phyloP scores from a whole-genome alignment of 2,329 filamentous ascomycete species.

The Exophiala spinifera region DNA sequence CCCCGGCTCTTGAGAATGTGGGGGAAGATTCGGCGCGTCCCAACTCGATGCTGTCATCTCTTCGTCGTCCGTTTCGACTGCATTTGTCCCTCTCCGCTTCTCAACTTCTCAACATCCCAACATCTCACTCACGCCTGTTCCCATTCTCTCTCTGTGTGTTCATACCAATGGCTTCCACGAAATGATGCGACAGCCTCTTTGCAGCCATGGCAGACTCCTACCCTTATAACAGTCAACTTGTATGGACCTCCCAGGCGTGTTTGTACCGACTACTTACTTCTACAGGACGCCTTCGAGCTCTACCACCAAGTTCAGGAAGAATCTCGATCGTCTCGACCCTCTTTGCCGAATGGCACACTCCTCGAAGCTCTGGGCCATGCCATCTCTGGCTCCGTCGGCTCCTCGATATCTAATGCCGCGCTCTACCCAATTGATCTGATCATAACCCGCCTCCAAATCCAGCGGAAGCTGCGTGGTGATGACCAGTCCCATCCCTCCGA shows the following conservation, averaged over 20 bases:
- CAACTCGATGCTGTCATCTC: not conserved
- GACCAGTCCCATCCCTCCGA: slow-evolving; percentile 32
- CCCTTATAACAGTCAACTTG: slow-evolving; percentile 25
- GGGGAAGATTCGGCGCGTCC: not conserved
- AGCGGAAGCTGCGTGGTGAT: slow-evolving; percentile 54
- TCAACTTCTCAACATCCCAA: not conserved
- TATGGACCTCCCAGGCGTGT: slow-evolving; percentile 3
- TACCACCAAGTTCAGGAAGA: slow-evolving; percentile 42
- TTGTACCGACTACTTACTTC: not conserved
- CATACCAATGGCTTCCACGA: not conserved
- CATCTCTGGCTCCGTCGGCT: slow-evolving; percentile 72
- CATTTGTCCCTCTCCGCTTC: not conserved
- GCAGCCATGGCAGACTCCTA: slow-evolving; percentile 22
- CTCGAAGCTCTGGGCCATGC: slow-evolving; percentile 74
- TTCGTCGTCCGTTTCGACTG: not conserved
- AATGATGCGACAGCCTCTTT: slow-evolving; percentile 4
- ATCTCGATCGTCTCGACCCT: slow-evolving; percentile 33
- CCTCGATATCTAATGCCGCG: slow-evolving; percentile 72
- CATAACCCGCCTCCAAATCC: slow-evolving; percentile 77
- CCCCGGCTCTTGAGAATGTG: not conserved
- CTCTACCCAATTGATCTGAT: slow-evolving; percentile 81
- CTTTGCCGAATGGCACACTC: slow-evolving; percentile 45
- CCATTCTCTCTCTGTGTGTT: not conserved
- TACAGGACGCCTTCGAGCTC: slow-evolving; percentile 43
- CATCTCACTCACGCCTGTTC: not conserved